Conservation (phyloP, 129 eudicot genomes). For the Scalesia atractyloides region DNA sequence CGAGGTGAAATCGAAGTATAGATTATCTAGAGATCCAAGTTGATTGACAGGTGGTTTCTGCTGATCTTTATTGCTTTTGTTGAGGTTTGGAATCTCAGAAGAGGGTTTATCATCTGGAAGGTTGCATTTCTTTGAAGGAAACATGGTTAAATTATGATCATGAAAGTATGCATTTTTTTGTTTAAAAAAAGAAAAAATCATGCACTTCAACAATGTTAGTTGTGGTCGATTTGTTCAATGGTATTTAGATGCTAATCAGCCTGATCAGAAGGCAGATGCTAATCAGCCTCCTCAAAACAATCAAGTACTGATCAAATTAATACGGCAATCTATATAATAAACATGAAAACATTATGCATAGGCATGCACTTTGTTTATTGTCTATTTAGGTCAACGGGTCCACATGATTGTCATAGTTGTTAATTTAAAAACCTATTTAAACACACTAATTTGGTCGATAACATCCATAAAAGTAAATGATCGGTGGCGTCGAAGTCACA, state of each 20-base stretch:
- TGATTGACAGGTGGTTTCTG: not conserved
- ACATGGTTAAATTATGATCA: conserved; percentile 8
- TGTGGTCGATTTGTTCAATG: conserved; percentile 16
- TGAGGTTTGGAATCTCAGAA: not conserved
- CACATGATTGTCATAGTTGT: not conserved
- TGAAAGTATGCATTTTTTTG: not conserved
- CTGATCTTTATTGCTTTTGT: not conserved
- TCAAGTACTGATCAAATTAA: not conserved
- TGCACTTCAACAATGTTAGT: not conserved
- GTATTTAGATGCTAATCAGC: conserved; percentile 21
- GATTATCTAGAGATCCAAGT: conserved; percentile 1
- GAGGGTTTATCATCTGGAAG: conserved; percentile 13
- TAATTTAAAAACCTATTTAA: not conserved
- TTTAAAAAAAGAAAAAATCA: not conserved
- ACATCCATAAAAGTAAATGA: too few species aligned
- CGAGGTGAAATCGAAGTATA: conserved; percentile 19
- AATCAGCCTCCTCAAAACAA: not conserved
- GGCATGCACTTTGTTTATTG: too few species aligned
- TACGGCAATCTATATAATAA: too few species aligned
- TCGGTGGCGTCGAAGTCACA: too few species aligned
- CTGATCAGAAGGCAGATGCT: not conserved
- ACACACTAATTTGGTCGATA: too few species aligned
- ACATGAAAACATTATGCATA: too few species aligned
- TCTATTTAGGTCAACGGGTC: too few species aligned
- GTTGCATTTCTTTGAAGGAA: conserved; percentile 10